phyloP scores from a whole-genome alignment of 768 basidiomycete species.

The Podaxis carcinomalis region DNA sequence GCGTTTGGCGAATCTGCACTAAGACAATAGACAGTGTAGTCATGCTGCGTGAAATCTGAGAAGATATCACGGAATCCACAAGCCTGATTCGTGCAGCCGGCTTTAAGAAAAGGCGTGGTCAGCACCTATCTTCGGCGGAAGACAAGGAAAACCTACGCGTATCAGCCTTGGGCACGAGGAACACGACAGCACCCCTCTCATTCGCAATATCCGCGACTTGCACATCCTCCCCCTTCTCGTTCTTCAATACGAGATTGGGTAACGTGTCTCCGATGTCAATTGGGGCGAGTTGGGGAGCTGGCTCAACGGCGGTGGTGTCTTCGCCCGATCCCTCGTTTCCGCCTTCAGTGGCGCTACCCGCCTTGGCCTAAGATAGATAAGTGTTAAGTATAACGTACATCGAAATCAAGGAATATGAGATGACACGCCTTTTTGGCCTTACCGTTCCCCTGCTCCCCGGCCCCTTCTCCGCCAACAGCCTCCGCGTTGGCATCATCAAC shows the following conservation, averaged over 20 bases:
- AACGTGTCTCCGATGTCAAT: conserved; percentile 74
- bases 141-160: conserved; percentile 45
- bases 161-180: conserved; percentile 82
- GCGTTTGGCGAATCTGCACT: conserved; percentile 74
- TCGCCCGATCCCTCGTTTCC: conserved; percentile 20
- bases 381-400: conserved; percentile 1
- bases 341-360: conserved; percentile 16
- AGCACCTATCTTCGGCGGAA: conserved; percentile 1
- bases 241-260: conserved; percentile 73
- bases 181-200: conserved; percentile 77
- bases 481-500: conserved; percentile 22
- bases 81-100: conserved; percentile 90
- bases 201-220: conserved; percentile 58
- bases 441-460: conserved; percentile 26
- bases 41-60: conserved; percentile 63
- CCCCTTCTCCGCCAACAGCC: conserved; percentile 11
- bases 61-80: conserved; percentile 88
- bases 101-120: conserved; percentile 27
- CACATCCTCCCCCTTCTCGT: conserved; percentile 80
- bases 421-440: conserved; percentile 37
- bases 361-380: conserved; percentile 28
- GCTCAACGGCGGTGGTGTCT: conserved; percentile 17
- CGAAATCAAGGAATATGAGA: background rate
- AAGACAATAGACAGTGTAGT: conserved; percentile 80
- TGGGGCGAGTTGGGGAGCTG: conserved; percentile 20